phyloP scores from a whole-genome alignment of 805 yeast species.

The Barnettozyma botsteinii region DNA sequence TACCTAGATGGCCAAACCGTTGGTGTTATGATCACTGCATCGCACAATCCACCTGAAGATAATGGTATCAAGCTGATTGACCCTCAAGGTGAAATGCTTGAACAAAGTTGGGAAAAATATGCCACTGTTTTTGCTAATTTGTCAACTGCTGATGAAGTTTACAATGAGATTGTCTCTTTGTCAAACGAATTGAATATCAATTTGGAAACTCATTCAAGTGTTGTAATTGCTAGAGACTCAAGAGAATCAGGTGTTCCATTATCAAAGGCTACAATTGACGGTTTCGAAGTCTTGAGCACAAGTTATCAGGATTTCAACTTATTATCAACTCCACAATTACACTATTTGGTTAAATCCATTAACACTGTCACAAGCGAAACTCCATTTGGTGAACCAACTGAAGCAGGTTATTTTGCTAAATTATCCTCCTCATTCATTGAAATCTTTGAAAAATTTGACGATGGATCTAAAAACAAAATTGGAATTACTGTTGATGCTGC shows the following conservation, averaged over 20 bases:
- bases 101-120: conserved; percentile 72
- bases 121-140: conserved; percentile 82
- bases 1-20: conserved; percentile 59
- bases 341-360: conserved; percentile 68
- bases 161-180: conserved; percentile 32
- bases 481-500: conserved; percentile 79
- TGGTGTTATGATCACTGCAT: conserved; percentile 97
- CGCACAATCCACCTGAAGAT: conserved; percentile 89
- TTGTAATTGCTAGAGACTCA: conserved; percentile 80
- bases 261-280: conserved; percentile 51
- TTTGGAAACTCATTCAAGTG: conserved; percentile 35
- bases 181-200: conserved; percentile 41
- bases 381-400: conserved; percentile 56
- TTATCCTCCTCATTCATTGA: conserved; percentile 47
- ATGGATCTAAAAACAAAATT: conserved; percentile 25
- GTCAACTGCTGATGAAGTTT: conserved; percentile 38
- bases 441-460: conserved; percentile 32
- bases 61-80: conserved; percentile 94
- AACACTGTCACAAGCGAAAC: conserved; percentile 45
- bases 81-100: conserved; percentile 88
- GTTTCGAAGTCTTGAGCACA: conserved; percentile 47
- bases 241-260: conserved; percentile 77
- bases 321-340: conserved; percentile 91
- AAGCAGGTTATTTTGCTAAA: conserved; percentile 65
- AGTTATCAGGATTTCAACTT: conserved; percentile 52